Percentiles rank a stretch among this genome's conserved stretches.
Evolutionary conservation across 208 protist genomes (phyloP).

Genomic region (Trypanosoma theileri): DNA sequence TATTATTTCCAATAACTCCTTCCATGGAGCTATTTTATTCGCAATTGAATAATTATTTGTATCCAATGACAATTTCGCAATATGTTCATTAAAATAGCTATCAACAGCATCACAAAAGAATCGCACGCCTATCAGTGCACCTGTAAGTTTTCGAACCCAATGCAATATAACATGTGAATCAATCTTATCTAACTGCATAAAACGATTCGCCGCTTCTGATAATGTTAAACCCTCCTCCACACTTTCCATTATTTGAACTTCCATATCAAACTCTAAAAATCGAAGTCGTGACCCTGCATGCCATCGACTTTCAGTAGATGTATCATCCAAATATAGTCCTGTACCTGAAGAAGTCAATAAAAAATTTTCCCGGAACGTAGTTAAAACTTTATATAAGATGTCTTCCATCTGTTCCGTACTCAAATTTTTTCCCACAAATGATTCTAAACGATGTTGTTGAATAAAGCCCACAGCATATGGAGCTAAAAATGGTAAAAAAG

Average conservation of each 20-base stretch:
- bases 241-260: conserved; percentile 47
- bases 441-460: conserved; percentile 38
- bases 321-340: conserved; percentile 13
- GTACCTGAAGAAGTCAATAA: conserved; percentile 29
- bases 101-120: conserved; percentile 34
- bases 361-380: conserved; percentile 50
- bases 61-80: not conserved
- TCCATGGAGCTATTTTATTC: conserved; percentile 21
- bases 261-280: conserved; percentile 51
- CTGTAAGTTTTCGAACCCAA: conserved; percentile 29
- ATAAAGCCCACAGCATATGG: conserved; percentile 76
- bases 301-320: conserved; percentile 22
- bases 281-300: conserved; percentile 26
- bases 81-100: conserved; percentile 14
- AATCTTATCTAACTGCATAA: conserved; percentile 4
- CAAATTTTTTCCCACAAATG: conserved; percentile 21
- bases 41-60: conserved; percentile 5
- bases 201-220: conserved; percentile 4
- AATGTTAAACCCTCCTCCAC: conserved; percentile 32
- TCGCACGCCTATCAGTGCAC: conserved; percentile 24
- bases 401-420: conserved; percentile 26
- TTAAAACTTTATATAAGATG: conserved; percentile 26
- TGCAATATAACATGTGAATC: conserved; percentile 8
- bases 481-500: conserved; percentile 67
- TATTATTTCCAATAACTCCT: conserved; percentile 18